phyloP scores from a whole-genome alignment of 2,329 filamentous ascomycete genomes.

The Pseudogymnoascus sp. region DNA sequence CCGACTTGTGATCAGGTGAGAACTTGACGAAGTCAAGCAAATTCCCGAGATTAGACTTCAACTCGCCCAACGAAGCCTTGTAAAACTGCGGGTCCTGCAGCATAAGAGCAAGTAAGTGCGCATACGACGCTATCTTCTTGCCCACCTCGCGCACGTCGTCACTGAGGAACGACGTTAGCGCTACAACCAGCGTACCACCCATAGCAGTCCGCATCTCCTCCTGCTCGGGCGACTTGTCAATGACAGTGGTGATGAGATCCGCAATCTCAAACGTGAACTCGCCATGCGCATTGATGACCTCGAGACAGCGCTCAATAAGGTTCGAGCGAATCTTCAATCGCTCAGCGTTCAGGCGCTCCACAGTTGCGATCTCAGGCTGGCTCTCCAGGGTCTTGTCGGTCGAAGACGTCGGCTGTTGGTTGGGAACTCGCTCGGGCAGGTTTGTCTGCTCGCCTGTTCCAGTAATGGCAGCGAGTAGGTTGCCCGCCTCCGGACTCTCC shows the following conservation, averaged over 20 bases:
- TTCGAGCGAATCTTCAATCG: slow-evolving; percentile 64
- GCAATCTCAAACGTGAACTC: slow-evolving; percentile 84
- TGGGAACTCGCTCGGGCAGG: slow-evolving; percentile 14
- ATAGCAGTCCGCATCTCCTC: slow-evolving; percentile 58
- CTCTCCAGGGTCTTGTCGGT: background rate
- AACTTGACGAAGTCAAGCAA: slow-evolving; percentile 74
- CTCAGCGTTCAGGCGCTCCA: slow-evolving; percentile 73
- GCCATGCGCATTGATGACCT: slow-evolving; percentile 81
- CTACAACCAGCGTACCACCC: slow-evolving; percentile 73
- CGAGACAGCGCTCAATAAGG: slow-evolving; percentile 81
- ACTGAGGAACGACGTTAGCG: slow-evolving; percentile 61
- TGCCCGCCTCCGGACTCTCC: slow-evolving; percentile 1
- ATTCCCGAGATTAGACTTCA: slow-evolving; percentile 68
- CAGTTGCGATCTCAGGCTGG: slow-evolving; percentile 38
- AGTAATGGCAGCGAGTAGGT: slow-evolving; percentile 9
- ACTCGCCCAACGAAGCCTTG: slow-evolving; percentile 59
- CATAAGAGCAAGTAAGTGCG: slow-evolving; percentile 81
- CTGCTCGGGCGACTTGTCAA: slow-evolving; percentile 50
- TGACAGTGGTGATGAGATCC: slow-evolving; percentile 72
- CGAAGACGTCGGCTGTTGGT: slow-evolving; percentile 15
- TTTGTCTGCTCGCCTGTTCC: slow-evolving; percentile 10
- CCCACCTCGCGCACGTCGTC: slow-evolving; percentile 42
- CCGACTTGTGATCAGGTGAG: slow-evolving; percentile 54
- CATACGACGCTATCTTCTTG: slow-evolving; percentile 78
- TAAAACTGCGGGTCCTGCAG: slow-evolving; percentile 80